Evolutionary conservation across 2,329 filamentous ascomycete genomes (phyloP), one percentile per base, ranked within the genome.

Genomic region (Ceratocystis albifundus): DNA sequence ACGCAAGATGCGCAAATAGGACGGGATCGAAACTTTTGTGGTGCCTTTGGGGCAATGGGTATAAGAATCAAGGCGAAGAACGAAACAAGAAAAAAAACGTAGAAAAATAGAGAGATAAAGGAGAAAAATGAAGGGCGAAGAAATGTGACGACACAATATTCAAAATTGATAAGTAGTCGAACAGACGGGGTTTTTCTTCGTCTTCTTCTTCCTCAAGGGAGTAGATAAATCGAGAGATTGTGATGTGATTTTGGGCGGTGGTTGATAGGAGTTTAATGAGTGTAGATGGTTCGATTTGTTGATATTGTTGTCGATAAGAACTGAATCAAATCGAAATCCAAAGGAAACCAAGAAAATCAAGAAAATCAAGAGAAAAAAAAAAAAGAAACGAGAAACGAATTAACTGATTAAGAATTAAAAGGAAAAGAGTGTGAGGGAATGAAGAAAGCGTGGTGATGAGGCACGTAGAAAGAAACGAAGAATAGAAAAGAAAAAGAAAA

Each of bases 281-380:
- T 69, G 67, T 62, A 69, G 68, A 66, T 59, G 67, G 70, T 79
- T 79, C 74, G 78, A 80, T 74, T 74, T 75, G 74, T 64, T 45
- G 62, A 62, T 59, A 48, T 44, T 62, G 65, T 63, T 50, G 59
- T 45, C 44, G 65, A 67, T 57, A 32, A 57, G 62, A 65, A 62
- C 30, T 65, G 6, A 67, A 65, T 65, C 66, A 67, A 61, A 59
- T 48, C 55, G 59, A 55, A 53, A 55, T 64, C 62, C 48, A 48
- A 55, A 65, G 22, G 46, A 61, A 44, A 22, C n/a, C 15, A 25
- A 41, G 55, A 65, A 62, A 45, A 55, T 28, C 28, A 28, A 62
- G 53, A 30, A 10, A 48, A 50, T 20, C 55, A 57, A 62, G 5
- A 62, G 53, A 30, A 10, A 48, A 50, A 15, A 45, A 57, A 62